Evolutionary conservation across 2,329 filamentous ascomycete species (phyloP), one percentile per base, ranked within the genome.

Genomic region (Botrytis deweyae): DNA sequence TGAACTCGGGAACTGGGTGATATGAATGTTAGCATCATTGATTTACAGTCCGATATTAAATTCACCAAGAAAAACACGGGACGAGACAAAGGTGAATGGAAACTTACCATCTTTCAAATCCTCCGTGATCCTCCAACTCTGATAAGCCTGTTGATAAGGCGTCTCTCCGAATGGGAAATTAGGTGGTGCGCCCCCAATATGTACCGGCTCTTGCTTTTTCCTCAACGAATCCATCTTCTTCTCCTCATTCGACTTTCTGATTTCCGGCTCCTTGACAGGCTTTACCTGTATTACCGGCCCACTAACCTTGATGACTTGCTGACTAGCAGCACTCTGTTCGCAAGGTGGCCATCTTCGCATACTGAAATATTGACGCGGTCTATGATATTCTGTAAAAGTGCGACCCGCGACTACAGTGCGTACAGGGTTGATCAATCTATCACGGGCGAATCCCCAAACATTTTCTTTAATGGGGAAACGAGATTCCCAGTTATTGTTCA

Each of bases 81-180:
- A 38, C 36, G 8, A n/a, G 7, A 29, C 36, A 38, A 33, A 22
- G 36, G 2, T 1, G 20, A 20, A 20, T 2, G 22, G 3, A 55
- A 38, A 5, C 75, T 40, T 63, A 79, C 79, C 78, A 77, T 78
- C 76, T 67, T 74, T 76, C 44, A 81, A 69, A 52, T 80, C 79
- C 29, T 75, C 58, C 55, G 76, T 69, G 74, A 81, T 79, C 46
- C 74, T 64, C 42, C 70, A 78, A 71, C 76, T 78, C 44, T 75
- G 68, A 63, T 72, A 80, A 5, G 74, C 74, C 55, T 75, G 72
- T 62, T 80, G 77, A 72, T 76, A 80, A 40, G 78, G 76, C 9
- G 79, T 80, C 70, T 81, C 79, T 36, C 80, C 80, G 62, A 80
- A 80, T 38, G 78, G 78, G 62, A 79, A 80, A 33, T 74, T 42